Evolutionary conservation across 2,329 filamentous ascomycete genomes (phyloP).

Genomic region (Myotisia sp.): DNA sequence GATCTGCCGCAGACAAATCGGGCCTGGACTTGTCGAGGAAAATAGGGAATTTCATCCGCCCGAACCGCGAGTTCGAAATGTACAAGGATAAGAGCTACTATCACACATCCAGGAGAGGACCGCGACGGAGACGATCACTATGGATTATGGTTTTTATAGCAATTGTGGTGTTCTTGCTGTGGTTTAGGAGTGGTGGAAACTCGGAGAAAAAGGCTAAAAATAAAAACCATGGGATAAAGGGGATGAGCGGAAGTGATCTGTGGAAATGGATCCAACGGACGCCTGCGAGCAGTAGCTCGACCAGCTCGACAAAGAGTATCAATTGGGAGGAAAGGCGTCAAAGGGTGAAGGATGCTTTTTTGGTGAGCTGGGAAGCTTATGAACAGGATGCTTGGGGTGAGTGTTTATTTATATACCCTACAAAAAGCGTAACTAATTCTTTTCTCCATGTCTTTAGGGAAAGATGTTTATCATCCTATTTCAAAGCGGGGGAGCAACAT

Average conservation of each 20-base stretch:
- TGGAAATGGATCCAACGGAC: slow-evolving; percentile 45
- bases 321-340: slow-evolving; percentile 70
- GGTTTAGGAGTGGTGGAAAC: slow-evolving; percentile 31
- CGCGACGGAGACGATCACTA: slow-evolving; percentile 52
- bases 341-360: slow-evolving; percentile 75
- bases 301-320: slow-evolving; percentile 25
- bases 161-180: slow-evolving; percentile 49
- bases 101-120: slow-evolving; percentile 36
- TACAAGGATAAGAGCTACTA: slow-evolving; percentile 97
- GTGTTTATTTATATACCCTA: slow-evolving; percentile 22
- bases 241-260: slow-evolving; percentile 24
- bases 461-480: slow-evolving; percentile 75
- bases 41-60: slow-evolving; percentile 51
- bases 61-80: slow-evolving; percentile 60
- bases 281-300: slow-evolving; percentile 19
- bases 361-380: slow-evolving; percentile 85
- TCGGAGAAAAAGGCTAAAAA: slow-evolving; percentile 2
- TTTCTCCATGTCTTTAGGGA: slow-evolving; percentile 38
- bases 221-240: background rate
- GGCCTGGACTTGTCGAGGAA: slow-evolving; percentile 43
- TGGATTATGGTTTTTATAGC: slow-evolving; percentile 42
- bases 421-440: no score
- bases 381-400: slow-evolving; percentile 86
- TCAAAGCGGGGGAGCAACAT: slow-evolving; percentile 69
- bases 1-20: slow-evolving; percentile 14